These are phyloP conservation scores for Waltiozyma sp. DNA, from an alignment of 1,139 yeast genomes.

Conservation along the genomic window DNA sequence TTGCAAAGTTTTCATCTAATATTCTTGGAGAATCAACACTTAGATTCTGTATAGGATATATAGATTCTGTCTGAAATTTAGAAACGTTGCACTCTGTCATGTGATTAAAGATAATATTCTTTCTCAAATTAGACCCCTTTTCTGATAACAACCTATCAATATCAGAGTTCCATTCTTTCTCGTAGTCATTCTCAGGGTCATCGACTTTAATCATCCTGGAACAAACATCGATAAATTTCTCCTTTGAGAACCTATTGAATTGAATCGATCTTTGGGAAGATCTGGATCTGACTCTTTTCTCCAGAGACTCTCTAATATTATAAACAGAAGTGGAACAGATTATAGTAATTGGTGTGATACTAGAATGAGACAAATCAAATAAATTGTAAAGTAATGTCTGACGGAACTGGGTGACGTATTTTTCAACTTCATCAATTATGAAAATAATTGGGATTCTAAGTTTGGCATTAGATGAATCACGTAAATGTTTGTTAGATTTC, in stretches of 20 bases:
- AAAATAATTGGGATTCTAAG: slow-evolving; percentile 53
- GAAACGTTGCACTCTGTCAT: slow-evolving; percentile 51
- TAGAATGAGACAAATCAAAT: slow-evolving; percentile 73
- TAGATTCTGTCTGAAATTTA: slow-evolving; percentile 39
- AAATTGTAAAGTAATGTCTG: slow-evolving; percentile 81
- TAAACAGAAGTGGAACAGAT: slow-evolving; percentile 71
- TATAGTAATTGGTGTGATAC: slow-evolving; percentile 68
- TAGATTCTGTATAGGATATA: slow-evolving; percentile 35
- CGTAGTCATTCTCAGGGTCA: slow-evolving; percentile 20
- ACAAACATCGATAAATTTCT: slow-evolving; percentile 29
- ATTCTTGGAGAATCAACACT: slow-evolving; percentile 24
- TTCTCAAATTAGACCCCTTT: slow-evolving; percentile 23
- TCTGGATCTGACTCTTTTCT: slow-evolving; percentile 83
- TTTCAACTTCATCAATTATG: slow-evolving; percentile 76
- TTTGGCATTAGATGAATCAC: slow-evolving; percentile 9
- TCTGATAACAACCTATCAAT: slow-evolving; percentile 24
- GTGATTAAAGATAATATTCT: slow-evolving; percentile 34
- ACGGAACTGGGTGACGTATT: slow-evolving; percentile 57
- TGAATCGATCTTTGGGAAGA: slow-evolving; percentile 72
- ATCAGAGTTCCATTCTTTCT: slow-evolving; percentile 39
- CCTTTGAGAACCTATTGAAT: slow-evolving; percentile 39
- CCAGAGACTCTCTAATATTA: slow-evolving; percentile 69
- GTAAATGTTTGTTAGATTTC: neutral
- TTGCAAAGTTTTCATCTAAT: slow-evolving; percentile 23
- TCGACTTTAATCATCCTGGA: slow-evolving; percentile 22